Percentiles rank a stretch among this genome's conserved stretches.
These are phyloP conservation scores for Mycena venus DNA, from an alignment of 768 basidiomycete genomes.

Conservation along the genomic window DNA sequence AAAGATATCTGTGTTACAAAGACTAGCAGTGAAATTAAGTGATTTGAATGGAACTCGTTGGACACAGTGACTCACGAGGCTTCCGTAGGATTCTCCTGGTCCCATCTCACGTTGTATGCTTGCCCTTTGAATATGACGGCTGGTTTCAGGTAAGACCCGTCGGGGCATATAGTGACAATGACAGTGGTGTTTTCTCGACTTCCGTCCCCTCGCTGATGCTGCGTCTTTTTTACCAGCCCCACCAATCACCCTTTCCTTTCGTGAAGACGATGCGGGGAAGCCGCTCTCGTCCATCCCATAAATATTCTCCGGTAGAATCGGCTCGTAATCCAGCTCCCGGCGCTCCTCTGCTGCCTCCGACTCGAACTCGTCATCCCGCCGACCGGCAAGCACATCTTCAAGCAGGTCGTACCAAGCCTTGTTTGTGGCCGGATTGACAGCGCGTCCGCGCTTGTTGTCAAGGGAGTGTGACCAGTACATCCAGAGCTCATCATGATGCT, in stretches of 20 bases:
- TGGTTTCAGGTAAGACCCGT: constrained; percentile 44
- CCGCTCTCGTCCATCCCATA: constrained; percentile 54
- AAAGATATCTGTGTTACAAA: too few species aligned
- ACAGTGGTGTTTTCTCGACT: constrained; percentile 51
- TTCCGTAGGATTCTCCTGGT: not conserved
- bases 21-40: not conserved
- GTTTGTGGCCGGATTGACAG: not conserved
- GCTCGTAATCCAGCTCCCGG: not conserved
- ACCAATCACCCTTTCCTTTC: constrained; percentile 46
- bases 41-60: not conserved
- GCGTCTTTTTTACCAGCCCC: constrained; percentile 33
- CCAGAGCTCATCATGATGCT: not conserved
- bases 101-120: not conserved
- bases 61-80: not conserved
- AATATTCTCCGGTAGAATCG: constrained; percentile 35
- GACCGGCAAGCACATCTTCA: not conserved
- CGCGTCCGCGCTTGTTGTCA: not conserved
- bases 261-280: constrained; percentile 39
- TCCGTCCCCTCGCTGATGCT: constrained; percentile 46
- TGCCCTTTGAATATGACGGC: not conserved
- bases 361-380: not conserved
- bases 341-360: not conserved
- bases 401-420: not conserved
- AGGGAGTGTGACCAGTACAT: not conserved
- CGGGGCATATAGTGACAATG: constrained; percentile 51